A percentile compares a stretch with the other conserved stretches of the same genome.
phyloP scores from a whole-genome alignment of 148 eudicot species.

The Vaccinium macrocarpon region DNA sequence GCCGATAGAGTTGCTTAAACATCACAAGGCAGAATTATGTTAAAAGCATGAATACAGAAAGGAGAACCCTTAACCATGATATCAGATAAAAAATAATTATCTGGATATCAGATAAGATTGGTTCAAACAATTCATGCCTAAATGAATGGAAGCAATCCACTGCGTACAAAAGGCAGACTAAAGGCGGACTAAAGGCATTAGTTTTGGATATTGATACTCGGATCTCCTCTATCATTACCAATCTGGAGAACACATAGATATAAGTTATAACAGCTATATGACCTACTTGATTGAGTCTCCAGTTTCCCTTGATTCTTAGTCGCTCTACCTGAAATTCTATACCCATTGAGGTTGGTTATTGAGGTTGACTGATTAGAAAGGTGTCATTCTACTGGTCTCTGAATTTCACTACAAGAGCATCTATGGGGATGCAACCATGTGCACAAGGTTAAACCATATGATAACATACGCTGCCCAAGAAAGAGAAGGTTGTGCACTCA shows the following conservation, averaged over 20 bases:
- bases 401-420: not conserved
- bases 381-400: not conserved
- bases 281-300: constrained; percentile 7
- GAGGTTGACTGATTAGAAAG: not conserved
- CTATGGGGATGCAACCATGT: not conserved
- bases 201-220: not conserved
- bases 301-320: not conserved
- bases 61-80: not conserved
- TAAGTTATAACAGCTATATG: not conserved
- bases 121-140: not conserved
- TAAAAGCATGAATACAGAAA: not conserved
- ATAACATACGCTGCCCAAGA: not conserved
- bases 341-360: not conserved
- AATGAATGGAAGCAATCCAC: not conserved
- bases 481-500: not conserved
- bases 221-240: not conserved
- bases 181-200: not conserved
- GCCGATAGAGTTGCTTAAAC: not conserved
- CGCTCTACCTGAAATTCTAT: not conserved
- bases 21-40: not conserved
- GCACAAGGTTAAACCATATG: not conserved
- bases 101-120: not conserved
- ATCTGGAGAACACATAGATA: not conserved
- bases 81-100: not conserved
- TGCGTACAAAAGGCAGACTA: not conserved